phyloP scores from a whole-genome alignment of 2,329 filamentous ascomycete species.

The Ophiocordyceps australis region DNA sequence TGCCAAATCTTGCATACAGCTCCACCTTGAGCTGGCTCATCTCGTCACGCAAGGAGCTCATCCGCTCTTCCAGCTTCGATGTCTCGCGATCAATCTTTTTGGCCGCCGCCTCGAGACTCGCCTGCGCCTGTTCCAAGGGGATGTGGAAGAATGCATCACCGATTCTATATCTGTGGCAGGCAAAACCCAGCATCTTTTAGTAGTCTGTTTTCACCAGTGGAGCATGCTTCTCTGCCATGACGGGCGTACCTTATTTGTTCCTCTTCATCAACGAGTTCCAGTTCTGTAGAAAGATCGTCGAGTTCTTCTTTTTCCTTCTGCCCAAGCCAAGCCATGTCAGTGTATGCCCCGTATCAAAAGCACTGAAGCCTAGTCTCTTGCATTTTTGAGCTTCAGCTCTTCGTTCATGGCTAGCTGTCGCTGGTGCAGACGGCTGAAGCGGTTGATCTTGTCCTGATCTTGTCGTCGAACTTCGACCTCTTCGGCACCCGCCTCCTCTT shows the following conservation, averaged over 20 bases:
- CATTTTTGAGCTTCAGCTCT: constrained; percentile 62
- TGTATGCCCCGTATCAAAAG: too few species aligned
- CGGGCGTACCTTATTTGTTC: constrained; percentile 65
- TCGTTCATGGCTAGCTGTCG: constrained; percentile 65
- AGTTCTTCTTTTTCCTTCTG: constrained; percentile 98
- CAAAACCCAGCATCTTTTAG: constrained; percentile 1
- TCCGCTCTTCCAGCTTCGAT: constrained; percentile 54
- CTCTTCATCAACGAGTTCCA: constrained; percentile 91
- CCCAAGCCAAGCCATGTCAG: not conserved
- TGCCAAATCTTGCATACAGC: constrained; percentile 85
- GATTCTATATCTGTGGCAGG: constrained; percentile 63
- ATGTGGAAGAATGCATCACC: constrained; percentile 90
- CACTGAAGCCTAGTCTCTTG: constrained; percentile 13
- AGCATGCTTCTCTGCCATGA: too few species aligned
- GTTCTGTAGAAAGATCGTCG: constrained; percentile 76
- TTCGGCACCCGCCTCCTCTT: constrained; percentile 70
- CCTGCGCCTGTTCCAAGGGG: constrained; percentile 67
- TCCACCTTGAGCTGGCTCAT: constrained; percentile 83
- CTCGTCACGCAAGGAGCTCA: constrained; percentile 61
- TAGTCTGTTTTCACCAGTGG: too few species aligned
- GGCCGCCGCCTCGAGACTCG: constrained; percentile 57
- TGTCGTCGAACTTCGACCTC: constrained; percentile 90
- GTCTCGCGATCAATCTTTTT: constrained; percentile 64
- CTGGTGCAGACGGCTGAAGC: constrained; percentile 86
- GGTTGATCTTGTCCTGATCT: constrained; percentile 98